Percentiles rank a stretch among this genome's conserved stretches.
These are phyloP conservation scores for Thelephora ganbajun DNA, from an alignment of 768 basidiomycete genomes.

Conservation along the genomic window DNA sequence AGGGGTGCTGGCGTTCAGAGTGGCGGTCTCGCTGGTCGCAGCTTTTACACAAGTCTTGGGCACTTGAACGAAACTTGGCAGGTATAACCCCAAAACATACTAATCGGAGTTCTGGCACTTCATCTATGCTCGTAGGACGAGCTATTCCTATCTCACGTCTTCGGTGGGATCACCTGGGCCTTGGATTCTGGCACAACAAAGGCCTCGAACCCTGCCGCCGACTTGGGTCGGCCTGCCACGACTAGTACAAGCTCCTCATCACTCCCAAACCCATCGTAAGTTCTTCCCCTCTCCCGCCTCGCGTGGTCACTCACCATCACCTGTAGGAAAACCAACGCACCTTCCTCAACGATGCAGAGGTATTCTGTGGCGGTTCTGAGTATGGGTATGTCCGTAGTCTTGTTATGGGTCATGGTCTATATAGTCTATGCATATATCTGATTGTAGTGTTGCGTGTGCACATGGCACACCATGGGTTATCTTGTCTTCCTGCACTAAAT, in stretches of 20 bases:
- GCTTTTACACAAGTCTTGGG: constrained; percentile 75
- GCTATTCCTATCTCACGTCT: constrained; percentile 56
- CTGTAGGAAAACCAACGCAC: too few relatives aligned
- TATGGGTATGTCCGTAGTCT: too few relatives aligned
- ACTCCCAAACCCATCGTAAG: neutral
- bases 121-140: constrained; percentile 32
- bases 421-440: too few relatives aligned
- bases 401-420: too few relatives aligned
- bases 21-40: constrained; percentile 44
- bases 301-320: too few relatives aligned
- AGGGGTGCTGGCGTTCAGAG: constrained; percentile 49
- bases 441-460: too few relatives aligned
- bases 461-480: too few relatives aligned
- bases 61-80: constrained; percentile 71
- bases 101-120: neutral
- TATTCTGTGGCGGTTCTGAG: too few relatives aligned
- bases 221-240: constrained; percentile 36
- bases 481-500: too few relatives aligned
- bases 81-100: constrained; percentile 19
- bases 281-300: neutral
- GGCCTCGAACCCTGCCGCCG: constrained; percentile 44
- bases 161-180: constrained; percentile 64
- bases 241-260: neutral
- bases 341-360: too few relatives aligned
- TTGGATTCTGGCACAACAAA: constrained; percentile 57